Evolutionary conservation across 139 green algal genomes (phyloP), one percentile per base, ranked within the genome.

Genomic region (Coelastrella sp.): DNA sequence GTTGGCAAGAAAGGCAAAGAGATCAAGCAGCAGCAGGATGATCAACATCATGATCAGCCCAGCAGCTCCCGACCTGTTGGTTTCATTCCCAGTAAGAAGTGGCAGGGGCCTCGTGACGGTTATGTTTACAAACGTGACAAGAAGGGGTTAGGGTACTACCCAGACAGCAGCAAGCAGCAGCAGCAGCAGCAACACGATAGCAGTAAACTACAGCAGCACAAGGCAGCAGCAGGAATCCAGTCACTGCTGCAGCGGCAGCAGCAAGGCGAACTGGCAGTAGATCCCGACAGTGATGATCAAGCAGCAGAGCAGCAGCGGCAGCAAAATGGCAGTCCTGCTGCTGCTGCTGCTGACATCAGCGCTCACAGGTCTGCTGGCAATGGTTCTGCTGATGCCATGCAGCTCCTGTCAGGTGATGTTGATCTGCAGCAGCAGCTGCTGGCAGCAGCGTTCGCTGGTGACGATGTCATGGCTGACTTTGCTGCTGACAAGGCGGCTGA

Each of bases 401-500:
- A 51, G 57, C 68, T 76, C 59, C 78, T 78, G 21, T 48, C 68
- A 4, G 30, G 40, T 5, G 81, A 86, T 2, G 80, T 8, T 37
- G 80, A 81, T 30, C 9, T 71, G 25, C 37, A 87, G 37, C 53
- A 53, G 25, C 63, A 80, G 53, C 57, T 86, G 48, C 48, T 87
- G 62, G 9, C 25, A 1, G 72, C 67, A 7, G 94, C 95, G 0
- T 98, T 98, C 92, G 96, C 96, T 0, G 94, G 91, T 0, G 97
- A 99, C 80, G 97, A 98, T 88, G 97, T 99, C 19, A 91, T 91
- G 53, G 92, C 92, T 6, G 96, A 98, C 51, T 99, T 99, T 92
- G 93, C 87, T 19, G 91, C 87, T 32, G 92, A 93, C 7, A 99
- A 99, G 90, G 89, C 81, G 25, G 90, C 81, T 7, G 95, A 96